Evolutionary conservation across 495 filamentous ascomycete genomes (phyloP), one percentile per base, ranked within the genome.

Genomic region (Penicillium paradoxum): DNA sequence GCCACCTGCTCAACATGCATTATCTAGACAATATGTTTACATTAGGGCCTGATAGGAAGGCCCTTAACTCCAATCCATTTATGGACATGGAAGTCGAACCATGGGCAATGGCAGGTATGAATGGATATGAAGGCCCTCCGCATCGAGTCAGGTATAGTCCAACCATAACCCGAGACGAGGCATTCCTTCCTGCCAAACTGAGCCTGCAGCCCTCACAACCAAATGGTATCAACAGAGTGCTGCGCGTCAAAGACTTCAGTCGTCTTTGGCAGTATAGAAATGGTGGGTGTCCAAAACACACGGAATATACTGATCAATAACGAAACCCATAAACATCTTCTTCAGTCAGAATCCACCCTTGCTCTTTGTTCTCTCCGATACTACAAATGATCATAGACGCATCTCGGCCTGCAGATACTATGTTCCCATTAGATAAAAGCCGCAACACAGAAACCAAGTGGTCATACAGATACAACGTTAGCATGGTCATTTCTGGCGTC

Each of bases 401-500:
- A 32, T 61, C 58, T 10, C 55, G 50, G 53, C 84, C 87, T 7
- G 89, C 89, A 41, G 83, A 87, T 4, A 92, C 89, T 4, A 91
- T 81, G 58, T 95, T 93, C 80, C 85, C 88, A 22, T 27, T 40
- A 4, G 83, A 85, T 14, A 96, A 82, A 65, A 96, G 97, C 4
- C 90, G 84, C 2, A 97, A 83, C 9, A 88, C 85, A 48, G 86
- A 90, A 41, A 97, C 87, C 49, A 83, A 88, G 65, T 97, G 92
- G 59, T 97, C 92, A 67, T 97, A 92, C 7, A 91, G 91, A 2
- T 84, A 84, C 2, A 97, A 79, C 1, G 61, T 95, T 95, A 57
- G 92, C 90, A 71, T 96, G 96, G 27, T 91, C 87, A 60, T 95
- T 88, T 29, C 78, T 83, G 1, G 92, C 91, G 56, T 97, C 90